A percentile compares a stretch with the other conserved stretches of the same genome.
phyloP scores from a whole-genome alignment of 768 basidiomycete species.

The Tricholoma matsutake region DNA sequence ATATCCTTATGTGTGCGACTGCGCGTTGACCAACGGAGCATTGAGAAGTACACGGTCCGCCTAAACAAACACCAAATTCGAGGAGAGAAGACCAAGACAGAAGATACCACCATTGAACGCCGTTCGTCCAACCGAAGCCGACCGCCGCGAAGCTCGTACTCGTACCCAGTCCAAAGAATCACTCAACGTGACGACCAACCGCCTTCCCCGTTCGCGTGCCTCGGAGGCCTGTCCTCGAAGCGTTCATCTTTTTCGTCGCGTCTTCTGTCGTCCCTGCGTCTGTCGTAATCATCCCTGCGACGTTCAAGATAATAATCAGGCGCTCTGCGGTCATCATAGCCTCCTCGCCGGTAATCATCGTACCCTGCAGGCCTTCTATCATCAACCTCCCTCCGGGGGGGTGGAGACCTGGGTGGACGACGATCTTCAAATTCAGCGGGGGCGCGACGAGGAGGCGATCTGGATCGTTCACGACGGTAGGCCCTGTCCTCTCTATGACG shows the following conservation, averaged over 20 bases:
- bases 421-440: conserved; percentile 66
- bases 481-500: conserved; percentile 50
- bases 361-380: conserved; percentile 89
- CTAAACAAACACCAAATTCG: conserved; percentile 51
- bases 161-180: conserved; percentile 24
- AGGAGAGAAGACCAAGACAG: conserved; percentile 47
- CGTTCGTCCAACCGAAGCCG: conserved; percentile 33
- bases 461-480: conserved; percentile 78
- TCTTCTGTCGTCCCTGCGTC: conserved; percentile 72
- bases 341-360: conserved; percentile 85
- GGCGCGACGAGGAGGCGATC: conserved; percentile 68
- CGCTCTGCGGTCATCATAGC: conserved; percentile 78
- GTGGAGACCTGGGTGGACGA: conserved; percentile 72
- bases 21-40: conserved; percentile 42
- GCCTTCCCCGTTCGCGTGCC: conserved; percentile 76
- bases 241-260: conserved; percentile 85
- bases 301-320: conserved; percentile 88
- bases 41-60: conserved; percentile 46
- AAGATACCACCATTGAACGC: conserved; percentile 43
- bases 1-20: conserved; percentile 30
- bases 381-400: conserved; percentile 76
- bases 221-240: conserved; percentile 70
- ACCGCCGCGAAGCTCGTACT: conserved; percentile 19
- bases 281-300: conserved; percentile 73
- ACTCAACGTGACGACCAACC: conserved; percentile 67